phyloP scores from a whole-genome alignment of 345 rosid species.

The Salix exigua region DNA sequence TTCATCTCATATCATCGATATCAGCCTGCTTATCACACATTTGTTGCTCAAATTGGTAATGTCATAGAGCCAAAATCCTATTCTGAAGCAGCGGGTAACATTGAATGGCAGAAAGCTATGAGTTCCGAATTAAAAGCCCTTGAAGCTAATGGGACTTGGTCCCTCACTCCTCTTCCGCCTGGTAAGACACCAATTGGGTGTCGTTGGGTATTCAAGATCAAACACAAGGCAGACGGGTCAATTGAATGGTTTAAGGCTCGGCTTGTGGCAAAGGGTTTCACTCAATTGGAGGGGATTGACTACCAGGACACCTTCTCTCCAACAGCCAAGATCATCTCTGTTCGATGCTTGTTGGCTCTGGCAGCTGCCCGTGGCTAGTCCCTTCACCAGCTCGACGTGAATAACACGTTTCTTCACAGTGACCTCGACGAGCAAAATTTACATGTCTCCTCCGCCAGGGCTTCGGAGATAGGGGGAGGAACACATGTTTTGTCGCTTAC shows the following conservation, averaged over 20 bases:
- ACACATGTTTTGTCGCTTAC: background rate
- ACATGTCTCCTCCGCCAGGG: background rate
- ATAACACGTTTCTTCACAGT: rapidly evolving
- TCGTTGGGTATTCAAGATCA: background rate
- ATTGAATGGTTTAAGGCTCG: background rate
- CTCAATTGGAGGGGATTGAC: no score
- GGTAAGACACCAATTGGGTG: background rate
- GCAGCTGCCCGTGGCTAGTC: no score
- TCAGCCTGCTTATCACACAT: background rate
- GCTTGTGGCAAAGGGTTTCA: no score
- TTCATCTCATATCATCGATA: background rate
- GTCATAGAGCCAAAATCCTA: background rate
- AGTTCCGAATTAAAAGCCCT: background rate
- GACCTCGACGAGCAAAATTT: background rate
- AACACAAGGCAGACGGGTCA: background rate
- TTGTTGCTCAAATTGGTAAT: background rate
- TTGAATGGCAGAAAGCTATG: background rate
- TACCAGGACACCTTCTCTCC: no score
- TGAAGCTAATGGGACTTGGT: background rate
- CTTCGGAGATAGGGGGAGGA: background rate
- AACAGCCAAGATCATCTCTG: no score
- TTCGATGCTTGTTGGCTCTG: no score
- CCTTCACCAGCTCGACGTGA: no score
- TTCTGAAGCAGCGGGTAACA: background rate
- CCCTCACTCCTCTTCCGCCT: background rate